These are phyloP conservation scores for Chlorella sp. DNA, from an alignment of 139 green algal species.

Conservation along the genomic window DNA sequence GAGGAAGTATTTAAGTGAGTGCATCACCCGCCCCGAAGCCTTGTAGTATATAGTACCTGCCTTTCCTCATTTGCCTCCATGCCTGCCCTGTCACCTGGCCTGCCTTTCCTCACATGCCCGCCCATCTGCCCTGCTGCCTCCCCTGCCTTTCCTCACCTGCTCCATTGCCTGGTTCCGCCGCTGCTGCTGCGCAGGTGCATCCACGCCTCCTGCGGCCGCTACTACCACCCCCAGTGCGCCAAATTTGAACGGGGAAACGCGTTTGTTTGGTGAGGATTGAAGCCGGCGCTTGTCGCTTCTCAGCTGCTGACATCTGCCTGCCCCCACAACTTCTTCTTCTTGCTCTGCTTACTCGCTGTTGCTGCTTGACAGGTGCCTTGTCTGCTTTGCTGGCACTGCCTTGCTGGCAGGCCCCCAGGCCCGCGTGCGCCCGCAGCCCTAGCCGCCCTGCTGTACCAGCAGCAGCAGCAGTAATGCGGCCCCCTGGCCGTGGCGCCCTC, in stretches of 20 bases:
- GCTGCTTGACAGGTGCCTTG: too few species aligned
- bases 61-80: background rate
- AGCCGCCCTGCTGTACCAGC: too few species aligned
- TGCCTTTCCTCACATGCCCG: background rate
- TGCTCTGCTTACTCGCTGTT: too few species aligned
- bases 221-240: constrained; percentile 62
- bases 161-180: background rate
- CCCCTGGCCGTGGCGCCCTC: too few species aligned
- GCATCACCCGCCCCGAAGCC: too few species aligned
- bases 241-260: background rate
- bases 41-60: too few species aligned
- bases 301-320: too few species aligned
- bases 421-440: too few species aligned
- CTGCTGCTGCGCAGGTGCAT: constrained; percentile 49
- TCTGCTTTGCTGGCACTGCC: too few species aligned
- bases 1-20: constrained; percentile 38
- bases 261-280: constrained; percentile 34
- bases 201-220: constrained; percentile 55
- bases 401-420: too few species aligned
- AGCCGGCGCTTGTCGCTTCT: background rate
- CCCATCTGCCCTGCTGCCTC: background rate
- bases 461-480: too few species aligned
- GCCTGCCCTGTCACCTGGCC: background rate
- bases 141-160: background rate
- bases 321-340: too few species aligned